Evolutionary conservation across 2,329 filamentous ascomycete species (phyloP).

Genomic region (Cladosporium sp.): DNA sequence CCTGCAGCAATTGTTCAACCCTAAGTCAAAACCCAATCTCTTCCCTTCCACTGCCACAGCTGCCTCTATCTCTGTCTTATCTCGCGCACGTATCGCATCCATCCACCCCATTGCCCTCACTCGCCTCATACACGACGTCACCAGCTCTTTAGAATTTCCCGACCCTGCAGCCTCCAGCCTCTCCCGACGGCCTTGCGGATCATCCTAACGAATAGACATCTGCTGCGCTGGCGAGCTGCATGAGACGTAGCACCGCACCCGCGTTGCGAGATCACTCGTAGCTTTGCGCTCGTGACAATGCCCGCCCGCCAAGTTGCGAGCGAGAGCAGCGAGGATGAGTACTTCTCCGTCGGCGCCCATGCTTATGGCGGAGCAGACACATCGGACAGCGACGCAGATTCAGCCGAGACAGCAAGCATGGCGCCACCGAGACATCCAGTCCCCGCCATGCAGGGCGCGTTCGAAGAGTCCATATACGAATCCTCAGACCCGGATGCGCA

Average conservation of each 20-base stretch:
- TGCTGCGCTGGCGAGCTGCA: slow-evolving; percentile 3
- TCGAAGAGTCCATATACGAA: slow-evolving; percentile 76
- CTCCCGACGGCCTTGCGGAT: neutral
- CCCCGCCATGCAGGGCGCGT: slow-evolving; percentile 71
- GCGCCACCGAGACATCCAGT: slow-evolving; percentile 63
- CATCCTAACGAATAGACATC: neutral
- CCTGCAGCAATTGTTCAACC: neutral
- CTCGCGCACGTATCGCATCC: neutral
- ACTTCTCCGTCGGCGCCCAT: slow-evolving; percentile 1
- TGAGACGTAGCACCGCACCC: neutral
- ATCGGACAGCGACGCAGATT: slow-evolving; percentile 2
- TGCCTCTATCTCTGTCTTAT: neutral
- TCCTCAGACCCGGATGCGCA: slow-evolving; percentile 48
- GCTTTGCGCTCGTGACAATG: neutral
- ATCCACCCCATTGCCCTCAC: neutral
- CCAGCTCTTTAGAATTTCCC: neutral
- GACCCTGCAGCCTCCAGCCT: neutral
- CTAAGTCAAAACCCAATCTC: neutral
- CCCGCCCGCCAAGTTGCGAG: slow-evolving; percentile 2
- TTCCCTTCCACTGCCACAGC: neutral
- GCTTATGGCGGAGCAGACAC: neutral
- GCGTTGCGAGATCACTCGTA: neutral
- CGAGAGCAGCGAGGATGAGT: slow-evolving; percentile 9
- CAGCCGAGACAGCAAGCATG: neutral
- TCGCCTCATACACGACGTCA: neutral